Conservation (phyloP, 2,329 filamentous ascomycete species). For the Aspergillus phoenicis region DNA sequence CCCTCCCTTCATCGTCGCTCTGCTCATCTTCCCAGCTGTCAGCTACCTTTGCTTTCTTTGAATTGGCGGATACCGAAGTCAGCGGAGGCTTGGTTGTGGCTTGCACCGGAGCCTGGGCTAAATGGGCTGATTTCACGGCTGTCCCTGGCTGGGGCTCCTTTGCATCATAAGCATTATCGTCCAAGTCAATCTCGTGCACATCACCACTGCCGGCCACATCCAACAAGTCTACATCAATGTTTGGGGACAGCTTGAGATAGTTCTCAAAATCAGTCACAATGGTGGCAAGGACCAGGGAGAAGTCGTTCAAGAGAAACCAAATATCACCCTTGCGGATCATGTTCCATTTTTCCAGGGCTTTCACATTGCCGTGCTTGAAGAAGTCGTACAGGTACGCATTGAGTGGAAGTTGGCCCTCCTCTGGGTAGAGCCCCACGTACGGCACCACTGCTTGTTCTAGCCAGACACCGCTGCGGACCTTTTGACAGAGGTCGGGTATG, state of each 20-base stretch:
- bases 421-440: constrained; percentile 63
- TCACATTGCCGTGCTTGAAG: constrained; percentile 70
- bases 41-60: constrained; percentile 15
- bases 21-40: constrained; percentile 31
- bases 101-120: not conserved
- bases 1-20: constrained; percentile 9
- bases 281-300: constrained; percentile 53
- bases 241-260: constrained; percentile 30
- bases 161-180: constrained; percentile 16
- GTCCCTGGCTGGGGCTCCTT: not conserved
- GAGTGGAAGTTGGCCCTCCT: constrained; percentile 52
- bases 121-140: not conserved
- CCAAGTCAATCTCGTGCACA: constrained; percentile 24
- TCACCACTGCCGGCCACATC: constrained; percentile 35
- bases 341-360: constrained; percentile 65
- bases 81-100: not conserved
- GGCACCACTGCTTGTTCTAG: constrained; percentile 74
- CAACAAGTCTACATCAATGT: constrained; percentile 19
- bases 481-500: constrained; percentile 68
- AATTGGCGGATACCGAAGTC: not conserved
- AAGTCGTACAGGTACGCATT: constrained; percentile 67
- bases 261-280: constrained; percentile 38
- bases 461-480: constrained; percentile 68
- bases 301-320: constrained; percentile 73
- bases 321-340: constrained; percentile 66